Evolutionary conservation across 495 filamentous ascomycete genomes (phyloP).

Genomic region (Lichenothelia convexa): DNA sequence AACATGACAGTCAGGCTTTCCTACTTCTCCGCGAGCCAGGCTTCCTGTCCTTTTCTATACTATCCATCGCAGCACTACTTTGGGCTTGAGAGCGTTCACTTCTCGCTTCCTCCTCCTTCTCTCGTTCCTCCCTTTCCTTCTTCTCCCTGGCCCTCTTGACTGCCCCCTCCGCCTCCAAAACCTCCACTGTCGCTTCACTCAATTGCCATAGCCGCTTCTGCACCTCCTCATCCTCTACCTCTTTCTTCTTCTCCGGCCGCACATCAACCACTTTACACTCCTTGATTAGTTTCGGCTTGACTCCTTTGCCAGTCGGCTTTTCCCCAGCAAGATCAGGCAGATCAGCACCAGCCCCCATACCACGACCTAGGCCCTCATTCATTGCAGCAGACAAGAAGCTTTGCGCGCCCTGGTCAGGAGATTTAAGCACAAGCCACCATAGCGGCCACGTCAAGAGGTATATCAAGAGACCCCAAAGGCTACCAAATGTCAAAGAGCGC

Average conservation of each 20-base stretch:
- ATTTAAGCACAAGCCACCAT: conserved; percentile 80
- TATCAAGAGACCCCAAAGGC: conserved; percentile 57
- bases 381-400: conserved; percentile 70
- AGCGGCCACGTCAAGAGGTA: conserved; percentile 65
- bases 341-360: conserved; percentile 45
- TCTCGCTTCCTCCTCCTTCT: conserved; percentile 24
- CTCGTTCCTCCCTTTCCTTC: conserved; percentile 39
- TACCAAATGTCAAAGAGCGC: conserved; percentile 69
- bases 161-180: conserved; percentile 65
- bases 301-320: too few relatives aligned
- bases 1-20: too few relatives aligned
- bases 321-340: too few relatives aligned
- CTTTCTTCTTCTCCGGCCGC: conserved; percentile 43
- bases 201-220: conserved; percentile 76
- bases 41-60: conserved; percentile 1
- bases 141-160: conserved; percentile 45
- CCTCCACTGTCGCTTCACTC: conserved; percentile 70
- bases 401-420: conserved; percentile 63
- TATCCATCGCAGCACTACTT: conserved; percentile 10
- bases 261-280: conserved; percentile 66
- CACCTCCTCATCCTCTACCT: conserved; percentile 58
- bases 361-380: conserved; percentile 49
- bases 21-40: not conserved
- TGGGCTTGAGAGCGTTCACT: conserved; percentile 19
- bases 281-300: conserved; percentile 46